Conservation (phyloP, 345 rosid species). For the Pelargonium nanum region DNA sequence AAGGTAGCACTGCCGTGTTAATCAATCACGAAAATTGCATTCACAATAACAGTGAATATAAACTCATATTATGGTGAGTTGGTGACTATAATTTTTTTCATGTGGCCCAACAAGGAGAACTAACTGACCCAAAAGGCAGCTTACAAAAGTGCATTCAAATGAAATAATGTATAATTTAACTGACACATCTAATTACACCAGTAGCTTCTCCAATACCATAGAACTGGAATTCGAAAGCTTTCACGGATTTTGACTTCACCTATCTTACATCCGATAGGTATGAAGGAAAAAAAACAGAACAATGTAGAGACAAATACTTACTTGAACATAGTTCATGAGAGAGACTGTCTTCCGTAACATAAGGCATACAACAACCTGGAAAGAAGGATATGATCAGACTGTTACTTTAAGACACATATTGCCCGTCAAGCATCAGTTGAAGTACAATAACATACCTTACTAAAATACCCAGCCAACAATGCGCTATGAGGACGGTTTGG, state of each 20-base stretch:
- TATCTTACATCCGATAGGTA: not conserved
- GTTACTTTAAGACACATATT: constrained; percentile 6
- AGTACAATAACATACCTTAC: constrained; percentile 52
- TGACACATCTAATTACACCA: no score
- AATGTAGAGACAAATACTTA: constrained; percentile 19
- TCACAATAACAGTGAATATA: not conserved
- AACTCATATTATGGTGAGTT: no score
- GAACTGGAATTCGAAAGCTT: not conserved
- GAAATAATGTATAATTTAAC: no score
- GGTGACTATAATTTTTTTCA: not conserved
- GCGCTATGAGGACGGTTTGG: constrained; percentile 82
- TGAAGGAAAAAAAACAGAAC: not conserved
- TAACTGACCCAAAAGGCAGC: no score
- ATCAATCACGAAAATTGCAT: not conserved
- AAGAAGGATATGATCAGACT: constrained; percentile 11
- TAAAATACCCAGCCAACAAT: constrained; percentile 88
- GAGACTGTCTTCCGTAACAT: constrained; percentile 91
- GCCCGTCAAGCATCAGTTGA: not conserved
- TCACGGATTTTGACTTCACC: not conserved
- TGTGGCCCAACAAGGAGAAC: no score
- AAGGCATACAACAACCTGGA: constrained; percentile 87
- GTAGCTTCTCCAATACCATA: not conserved
- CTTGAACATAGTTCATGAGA: constrained; percentile 88
- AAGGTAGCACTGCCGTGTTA: not conserved
- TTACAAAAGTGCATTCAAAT: not conserved